These are phyloP conservation scores for Fusarium sp. DNA, from an alignment of 2,329 filamentous ascomycete species.

Conservation along the genomic window DNA sequence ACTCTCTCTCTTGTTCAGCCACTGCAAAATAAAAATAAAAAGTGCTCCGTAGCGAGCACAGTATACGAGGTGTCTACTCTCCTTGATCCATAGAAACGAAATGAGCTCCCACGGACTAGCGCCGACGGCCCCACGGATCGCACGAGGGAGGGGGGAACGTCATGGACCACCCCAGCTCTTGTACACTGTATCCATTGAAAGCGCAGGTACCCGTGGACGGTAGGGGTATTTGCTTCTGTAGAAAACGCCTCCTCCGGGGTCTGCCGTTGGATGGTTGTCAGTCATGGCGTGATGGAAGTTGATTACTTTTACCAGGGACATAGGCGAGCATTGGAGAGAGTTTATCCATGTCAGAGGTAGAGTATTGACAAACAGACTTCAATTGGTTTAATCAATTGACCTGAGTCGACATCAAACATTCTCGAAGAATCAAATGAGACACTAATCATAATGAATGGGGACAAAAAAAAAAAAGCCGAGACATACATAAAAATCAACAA, in stretches of 20 bases:
- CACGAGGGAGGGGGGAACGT: constrained; percentile 14
- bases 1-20: neutral
- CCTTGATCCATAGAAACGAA: constrained; percentile 14
- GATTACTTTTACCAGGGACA: constrained; percentile 12
- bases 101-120: constrained; percentile 15
- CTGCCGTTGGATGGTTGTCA: neutral
- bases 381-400: neutral
- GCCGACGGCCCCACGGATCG: constrained; percentile 19
- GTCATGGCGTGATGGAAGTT: constrained; percentile 1
- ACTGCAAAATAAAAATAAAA: no score
- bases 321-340: neutral
- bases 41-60: neutral
- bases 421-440: neutral
- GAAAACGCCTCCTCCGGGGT: neutral
- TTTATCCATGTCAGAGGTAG: neutral
- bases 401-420: neutral
- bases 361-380: no score
- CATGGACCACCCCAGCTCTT: neutral
- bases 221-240: neutral
- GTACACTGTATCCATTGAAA: neutral
- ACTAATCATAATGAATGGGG: neutral
- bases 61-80: neutral
- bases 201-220: neutral
- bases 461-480: neutral
- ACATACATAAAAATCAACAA: neutral